A percentile compares a stretch with the other conserved stretches of the same genome.
Evolutionary conservation across 2,329 filamentous ascomycete species (phyloP).

Genomic region (Cadophora luteo-olivacea): DNA sequence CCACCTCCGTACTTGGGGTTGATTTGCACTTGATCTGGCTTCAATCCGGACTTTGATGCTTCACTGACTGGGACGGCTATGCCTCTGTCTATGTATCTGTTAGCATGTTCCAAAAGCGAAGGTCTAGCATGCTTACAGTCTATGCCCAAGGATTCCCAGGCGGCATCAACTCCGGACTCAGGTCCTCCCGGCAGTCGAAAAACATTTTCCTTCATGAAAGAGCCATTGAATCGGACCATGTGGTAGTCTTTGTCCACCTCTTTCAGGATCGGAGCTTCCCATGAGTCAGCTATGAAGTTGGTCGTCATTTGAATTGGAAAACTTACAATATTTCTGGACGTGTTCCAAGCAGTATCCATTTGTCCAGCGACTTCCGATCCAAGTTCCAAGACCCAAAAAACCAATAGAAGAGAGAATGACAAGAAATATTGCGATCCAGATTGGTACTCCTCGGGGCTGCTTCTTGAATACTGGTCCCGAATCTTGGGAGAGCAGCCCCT

Average conservation of each 20-base stretch:
- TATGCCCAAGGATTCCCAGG: conserved; percentile 57
- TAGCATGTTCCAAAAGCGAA: background rate
- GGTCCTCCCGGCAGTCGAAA: conserved; percentile 54
- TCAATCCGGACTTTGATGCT: conserved; percentile 51
- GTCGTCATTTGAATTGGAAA: background rate
- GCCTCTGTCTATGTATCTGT: conserved; percentile 45
- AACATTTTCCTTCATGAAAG: conserved; percentile 57
- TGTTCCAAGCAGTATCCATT: conserved; percentile 33
- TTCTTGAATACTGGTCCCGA: conserved; percentile 18
- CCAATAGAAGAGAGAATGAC: conserved; percentile 26
- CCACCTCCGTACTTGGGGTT: conserved; percentile 58
- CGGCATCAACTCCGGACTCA: conserved; percentile 54
- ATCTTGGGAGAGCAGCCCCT: conserved; percentile 30
- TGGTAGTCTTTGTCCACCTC: conserved; percentile 52
- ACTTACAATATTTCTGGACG: conserved; percentile 39
- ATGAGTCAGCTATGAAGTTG: conserved; percentile 7
- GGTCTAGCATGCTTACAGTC: conserved; percentile 50
- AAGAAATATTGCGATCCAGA: conserved; percentile 24
- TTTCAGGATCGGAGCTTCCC: conserved; percentile 45
- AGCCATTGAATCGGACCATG: conserved; percentile 56
- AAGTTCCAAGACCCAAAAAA: conserved; percentile 33
- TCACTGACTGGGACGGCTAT: conserved; percentile 50
- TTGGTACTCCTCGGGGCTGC: conserved; percentile 18
- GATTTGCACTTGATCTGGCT: conserved; percentile 57
- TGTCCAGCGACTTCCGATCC: conserved; percentile 33